Evolutionary conservation across 257 asterid species (phyloP), one percentile per base, ranked within the genome.

Genomic region (Capsicum pubescens): DNA sequence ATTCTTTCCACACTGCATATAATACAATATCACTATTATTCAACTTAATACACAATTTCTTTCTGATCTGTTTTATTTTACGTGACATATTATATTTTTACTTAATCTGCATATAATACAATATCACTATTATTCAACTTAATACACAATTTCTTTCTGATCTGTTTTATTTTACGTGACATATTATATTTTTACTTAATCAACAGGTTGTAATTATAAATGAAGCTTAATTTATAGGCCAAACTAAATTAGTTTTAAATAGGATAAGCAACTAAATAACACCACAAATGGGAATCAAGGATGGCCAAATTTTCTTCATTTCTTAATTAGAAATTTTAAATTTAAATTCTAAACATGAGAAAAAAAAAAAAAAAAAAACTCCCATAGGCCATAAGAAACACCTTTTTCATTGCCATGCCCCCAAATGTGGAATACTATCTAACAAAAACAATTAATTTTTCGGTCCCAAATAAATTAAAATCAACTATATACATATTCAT

Each of bases 1-100:
- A 88, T 91, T 93, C 99, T 81, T 91, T 94, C 99, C 99, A 95
- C 87, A 95, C 99, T 95, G 77, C 39, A 63, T 63, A 9, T 1
- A 8, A 26, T 11, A 10, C 3, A 63, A 26, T 2, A 10, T 21
- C 16, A 63, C 21, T 8, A 63, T 63, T 26, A 63, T 63, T 11
- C 50, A 67, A 67, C 9, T 67, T 67, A 14, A 63, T 54, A 39
- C 6, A 39, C 44, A 39, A 39, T 39, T 4, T 39, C 44, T 39
- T 4, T 39, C 5, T 4, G 44, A 3, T 39, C 44, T 4, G 44
- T 39, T 39, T 3, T 39, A 39, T 39, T 39, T 39, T 39, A 39
- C 0, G 44, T 39, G 44, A 39, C 44, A 26, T 26, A 26, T 26
- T 26, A 26, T 26, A 26, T 26, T 26, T 26, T 26, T 26, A n/a